Percentiles rank a stretch among this genome's conserved stretches.
Evolutionary conservation across 2,329 filamentous ascomycete species (phyloP).

Genomic region (Hypoxylon sp.): DNA sequence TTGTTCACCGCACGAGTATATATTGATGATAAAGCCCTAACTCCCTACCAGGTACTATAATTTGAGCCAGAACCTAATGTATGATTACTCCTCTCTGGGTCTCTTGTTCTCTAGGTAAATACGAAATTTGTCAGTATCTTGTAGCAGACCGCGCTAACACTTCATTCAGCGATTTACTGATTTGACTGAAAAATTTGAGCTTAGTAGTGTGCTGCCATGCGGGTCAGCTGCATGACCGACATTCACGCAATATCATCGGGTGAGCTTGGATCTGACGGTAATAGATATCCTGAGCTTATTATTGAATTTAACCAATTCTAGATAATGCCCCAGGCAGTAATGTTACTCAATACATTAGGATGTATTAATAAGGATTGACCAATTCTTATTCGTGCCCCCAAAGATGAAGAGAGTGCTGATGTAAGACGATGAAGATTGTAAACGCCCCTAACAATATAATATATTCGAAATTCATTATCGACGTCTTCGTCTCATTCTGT

Average conservation of each 20-base stretch:
- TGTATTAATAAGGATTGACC: background rate
- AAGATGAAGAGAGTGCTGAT: background rate
- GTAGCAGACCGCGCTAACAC: background rate
- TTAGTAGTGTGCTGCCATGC: background rate
- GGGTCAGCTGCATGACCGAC: background rate
- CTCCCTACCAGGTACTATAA: no score
- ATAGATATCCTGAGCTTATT: background rate
- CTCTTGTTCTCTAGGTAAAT: no score
- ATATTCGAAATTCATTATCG: background rate
- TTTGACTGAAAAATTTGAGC: background rate
- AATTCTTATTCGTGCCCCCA: background rate
- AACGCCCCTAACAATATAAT: background rate
- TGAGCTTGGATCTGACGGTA: background rate
- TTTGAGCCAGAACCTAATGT: no score
- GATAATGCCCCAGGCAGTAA: background rate
- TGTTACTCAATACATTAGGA: background rate
- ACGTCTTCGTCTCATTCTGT: background rate
- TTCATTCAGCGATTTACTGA: background rate
- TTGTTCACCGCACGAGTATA: no score
- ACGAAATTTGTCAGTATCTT: no score
- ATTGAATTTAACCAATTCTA: conserved; percentile 3
- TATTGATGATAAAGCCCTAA: no score
- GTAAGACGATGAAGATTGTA: background rate
- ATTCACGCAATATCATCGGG: no score
- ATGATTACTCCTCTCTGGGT: no score